Evolutionary conservation across 495 filamentous ascomycete genomes (phyloP), one percentile per base, ranked within the genome.

Genomic region (Bacidia rubella): DNA sequence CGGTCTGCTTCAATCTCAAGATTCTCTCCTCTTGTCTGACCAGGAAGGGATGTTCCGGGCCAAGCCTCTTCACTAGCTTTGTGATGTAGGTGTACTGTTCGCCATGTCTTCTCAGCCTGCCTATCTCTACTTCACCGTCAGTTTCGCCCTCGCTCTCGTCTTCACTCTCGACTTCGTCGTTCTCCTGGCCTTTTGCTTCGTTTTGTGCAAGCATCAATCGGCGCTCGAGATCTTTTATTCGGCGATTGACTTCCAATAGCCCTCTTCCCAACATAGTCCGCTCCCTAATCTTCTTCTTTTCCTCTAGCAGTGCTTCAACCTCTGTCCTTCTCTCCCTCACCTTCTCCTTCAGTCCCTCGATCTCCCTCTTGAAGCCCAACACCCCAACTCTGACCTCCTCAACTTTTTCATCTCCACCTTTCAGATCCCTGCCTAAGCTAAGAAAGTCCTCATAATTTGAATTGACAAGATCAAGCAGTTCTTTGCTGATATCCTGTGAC

Each of bases 391-490:
- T 77, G 12, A 99, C 80, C 61, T 94, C 89, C 66, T 95, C 90
- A 2, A 93, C 80, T 63, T 81, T 87, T 62, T 94, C 89, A 58
- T 93, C 90, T 1, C 93, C 93, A 0, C 90, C 90, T 46, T 78
- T 78, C 38, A 99, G 68, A 61, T 86, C 83, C 25, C 74, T 79
- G 0, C 93, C 92, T 0, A 99, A 67, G 3, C 79, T 80, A 1
- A 99, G 64, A 58, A 97, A 97, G 57, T 90, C 86, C 39, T 83
- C 79, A 64, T 96, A 96, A 65, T 97, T 90, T 26, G 83, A 74
- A 62, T 97, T 97, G 55, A 99, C 90, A 1, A 97, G 77, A 64
- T 95, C 90, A 3, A 97, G 73, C 9, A 99, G 71, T 64, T 99
- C 90, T 51, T 81, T 80, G 55, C 78, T 81, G 46, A 97, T 77